These are phyloP conservation scores for Amoeboradix gromovi DNA, from an alignment of 371 early-diverging fungal species.

Conservation along the genomic window DNA sequence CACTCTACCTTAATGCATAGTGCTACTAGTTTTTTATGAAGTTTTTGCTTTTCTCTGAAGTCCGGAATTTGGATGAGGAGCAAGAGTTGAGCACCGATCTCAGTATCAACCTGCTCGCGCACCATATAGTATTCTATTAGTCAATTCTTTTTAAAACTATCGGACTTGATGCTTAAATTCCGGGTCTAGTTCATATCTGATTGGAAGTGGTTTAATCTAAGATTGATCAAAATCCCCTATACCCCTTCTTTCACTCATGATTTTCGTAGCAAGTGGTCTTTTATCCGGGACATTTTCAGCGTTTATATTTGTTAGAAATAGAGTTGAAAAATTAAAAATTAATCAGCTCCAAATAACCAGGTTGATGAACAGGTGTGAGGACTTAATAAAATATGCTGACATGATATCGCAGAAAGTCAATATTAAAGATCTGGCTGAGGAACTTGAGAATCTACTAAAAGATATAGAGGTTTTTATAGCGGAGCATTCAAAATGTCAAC, in stretches of 20 bases:
- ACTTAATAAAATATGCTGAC: background rate
- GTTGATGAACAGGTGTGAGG: background rate
- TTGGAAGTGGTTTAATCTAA: too few species aligned
- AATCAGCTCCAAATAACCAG: background rate
- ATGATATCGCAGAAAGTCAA: background rate
- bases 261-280: background rate
- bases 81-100: too few species aligned
- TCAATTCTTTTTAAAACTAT: too few species aligned
- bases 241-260: background rate
- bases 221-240: too few species aligned
- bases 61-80: too few species aligned
- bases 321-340: background rate
- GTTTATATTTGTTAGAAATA: background rate
- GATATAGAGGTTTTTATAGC: background rate
- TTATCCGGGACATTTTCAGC: background rate
- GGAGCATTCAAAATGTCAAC: background rate
- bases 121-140: too few species aligned
- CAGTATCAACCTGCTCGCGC: too few species aligned
- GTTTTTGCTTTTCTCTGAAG: too few species aligned
- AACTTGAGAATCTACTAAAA: background rate
- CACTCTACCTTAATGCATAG: too few species aligned
- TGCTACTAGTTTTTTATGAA: too few species aligned
- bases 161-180: too few species aligned
- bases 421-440: background rate
- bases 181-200: too few species aligned